Conservation (phyloP, 164 flowering plant species). For the Piper longum region DNA sequence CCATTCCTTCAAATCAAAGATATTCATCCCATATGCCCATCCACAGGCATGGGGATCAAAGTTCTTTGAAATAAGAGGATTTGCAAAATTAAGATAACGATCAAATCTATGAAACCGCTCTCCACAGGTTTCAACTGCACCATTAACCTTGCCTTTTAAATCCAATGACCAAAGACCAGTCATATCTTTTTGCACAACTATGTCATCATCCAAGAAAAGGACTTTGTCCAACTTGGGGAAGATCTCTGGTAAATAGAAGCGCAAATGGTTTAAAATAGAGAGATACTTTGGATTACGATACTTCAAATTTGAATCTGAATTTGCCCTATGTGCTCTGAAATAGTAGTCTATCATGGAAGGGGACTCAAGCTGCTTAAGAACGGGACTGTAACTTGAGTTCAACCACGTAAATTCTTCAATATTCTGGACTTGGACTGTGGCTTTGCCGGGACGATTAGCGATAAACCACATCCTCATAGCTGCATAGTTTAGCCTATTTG, state of each 20-base stretch:
- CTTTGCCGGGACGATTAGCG: constrained; percentile 57
- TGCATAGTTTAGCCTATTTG: constrained; percentile 72
- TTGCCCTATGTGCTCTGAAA: constrained; percentile 60
- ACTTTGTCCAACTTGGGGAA: constrained; percentile 86
- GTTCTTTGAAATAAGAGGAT: constrained; percentile 17
- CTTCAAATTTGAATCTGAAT: constrained; percentile 73
- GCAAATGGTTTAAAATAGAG: constrained; percentile 86
- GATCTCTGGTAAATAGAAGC: constrained; percentile 83
- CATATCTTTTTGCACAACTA: constrained; percentile 84
- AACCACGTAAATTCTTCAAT: constrained; percentile 89
- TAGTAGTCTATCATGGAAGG: constrained; percentile 75
- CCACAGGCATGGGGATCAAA: constrained; percentile 18
- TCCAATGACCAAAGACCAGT: constrained; percentile 65
- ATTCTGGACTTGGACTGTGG: constrained; percentile 72
- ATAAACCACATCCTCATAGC: constrained; percentile 96
- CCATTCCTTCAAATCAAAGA: constrained; percentile 19
- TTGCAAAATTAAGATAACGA: constrained; percentile 19
- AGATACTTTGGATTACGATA: constrained; percentile 86
- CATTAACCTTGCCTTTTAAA: constrained; percentile 83
- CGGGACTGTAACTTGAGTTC: constrained; percentile 83
- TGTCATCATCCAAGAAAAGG: constrained; percentile 85
- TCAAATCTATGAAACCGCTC: constrained; percentile 20
- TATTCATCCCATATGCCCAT: constrained; percentile 20
- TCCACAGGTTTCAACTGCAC: constrained; percentile 59
- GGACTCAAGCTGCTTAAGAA: constrained; percentile 68